Percentiles rank a stretch among this genome's conserved stretches.
phyloP scores from a whole-genome alignment of 495 filamentous ascomycete species.

The Podospora bellae-mahoneyi region DNA sequence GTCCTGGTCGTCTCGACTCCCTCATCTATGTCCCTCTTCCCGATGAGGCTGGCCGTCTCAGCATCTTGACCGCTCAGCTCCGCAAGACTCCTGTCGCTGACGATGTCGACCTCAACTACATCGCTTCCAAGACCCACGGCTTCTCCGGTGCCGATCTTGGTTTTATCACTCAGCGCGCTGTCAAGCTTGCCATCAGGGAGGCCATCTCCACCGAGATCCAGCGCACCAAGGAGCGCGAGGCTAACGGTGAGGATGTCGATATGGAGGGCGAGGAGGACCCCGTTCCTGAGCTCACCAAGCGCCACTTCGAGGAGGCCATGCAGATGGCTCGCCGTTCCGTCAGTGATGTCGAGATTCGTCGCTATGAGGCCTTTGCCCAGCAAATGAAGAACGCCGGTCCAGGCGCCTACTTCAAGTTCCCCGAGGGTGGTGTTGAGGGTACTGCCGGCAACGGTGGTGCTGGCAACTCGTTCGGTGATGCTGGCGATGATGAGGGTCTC shows the following conservation, averaged over 20 bases:
- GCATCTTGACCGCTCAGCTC: conserved; percentile 92
- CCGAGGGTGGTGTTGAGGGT: conserved; percentile 61
- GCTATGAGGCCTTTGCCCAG: conserved; percentile 97
- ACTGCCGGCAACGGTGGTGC: conserved; percentile 45
- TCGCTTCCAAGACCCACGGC: conserved; percentile 94
- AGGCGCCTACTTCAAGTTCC: conserved; percentile 96
- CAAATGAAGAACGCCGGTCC: conserved; percentile 97
- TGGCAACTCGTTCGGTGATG: conserved; percentile 71
- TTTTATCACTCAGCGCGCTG: conserved; percentile 96
- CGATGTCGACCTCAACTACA: conserved; percentile 86
- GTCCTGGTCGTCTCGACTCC: conserved; percentile 96
- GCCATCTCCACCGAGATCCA: conserved; percentile 88
- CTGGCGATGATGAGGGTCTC: conserved; percentile 84
- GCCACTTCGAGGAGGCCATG: conserved; percentile 99
- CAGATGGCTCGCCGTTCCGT: conserved; percentile 86
- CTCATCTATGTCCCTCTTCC: conserved; percentile 97
- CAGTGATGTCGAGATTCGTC: conserved; percentile 91
- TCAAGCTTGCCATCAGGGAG: conserved; percentile 99
- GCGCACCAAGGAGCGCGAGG: conserved; percentile 81
- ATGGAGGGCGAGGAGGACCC: conserved; percentile 89
- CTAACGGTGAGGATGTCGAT: conserved; percentile 73
- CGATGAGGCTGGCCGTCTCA: conserved; percentile 78
- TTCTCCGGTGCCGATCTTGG: conserved; percentile 99
- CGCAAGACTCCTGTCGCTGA: conserved; percentile 91
- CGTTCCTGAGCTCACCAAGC: conserved; percentile 92